phyloP scores from a whole-genome alignment of 257 asterid genomes.

The Eustoma russellianum region DNA sequence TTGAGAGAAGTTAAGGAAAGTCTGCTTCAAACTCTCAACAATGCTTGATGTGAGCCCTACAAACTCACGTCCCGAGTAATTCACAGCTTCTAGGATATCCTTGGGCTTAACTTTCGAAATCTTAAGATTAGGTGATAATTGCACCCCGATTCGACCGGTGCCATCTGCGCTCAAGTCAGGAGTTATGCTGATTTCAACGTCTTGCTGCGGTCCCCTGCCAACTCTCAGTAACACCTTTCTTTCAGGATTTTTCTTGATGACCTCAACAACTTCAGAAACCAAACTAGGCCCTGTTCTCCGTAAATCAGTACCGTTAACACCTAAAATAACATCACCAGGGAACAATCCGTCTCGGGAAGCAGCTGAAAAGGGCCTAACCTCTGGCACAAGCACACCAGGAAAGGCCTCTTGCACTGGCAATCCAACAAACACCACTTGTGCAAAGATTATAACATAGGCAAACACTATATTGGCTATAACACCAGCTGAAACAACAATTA shows the following conservation, averaged over 20 bases:
- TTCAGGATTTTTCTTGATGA: conserved; percentile 50
- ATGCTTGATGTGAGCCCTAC: conserved; percentile 70
- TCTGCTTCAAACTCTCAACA: conserved; percentile 73
- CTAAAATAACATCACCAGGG: conserved; percentile 82
- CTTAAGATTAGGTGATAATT: conserved; percentile 72
- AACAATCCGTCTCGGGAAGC: conserved; percentile 77
- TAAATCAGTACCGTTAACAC: conserved; percentile 51
- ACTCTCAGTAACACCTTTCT: conserved; percentile 49
- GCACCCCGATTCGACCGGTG: conserved; percentile 84
- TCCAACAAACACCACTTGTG: conserved; percentile 78
- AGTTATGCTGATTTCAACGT: conserved; percentile 43
- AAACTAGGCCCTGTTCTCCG: conserved; percentile 49
- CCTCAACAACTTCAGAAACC: conserved; percentile 78
- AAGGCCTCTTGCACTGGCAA: conserved; percentile 95
- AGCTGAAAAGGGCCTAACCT: conserved; percentile 84
- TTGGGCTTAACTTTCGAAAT: conserved; percentile 51
- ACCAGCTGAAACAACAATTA: conserved; percentile 89
- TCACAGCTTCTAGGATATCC: conserved; percentile 47
- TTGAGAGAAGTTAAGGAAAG: conserved; percentile 75
- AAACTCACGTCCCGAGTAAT: conserved; percentile 73
- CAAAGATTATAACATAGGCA: conserved; percentile 64
- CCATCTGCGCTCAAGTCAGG: conserved; percentile 83
- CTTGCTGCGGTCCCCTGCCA: conserved; percentile 44
- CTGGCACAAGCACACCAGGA: conserved; percentile 95
- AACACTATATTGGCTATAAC: conserved; percentile 80